These are phyloP conservation scores for Euclidium syriacum DNA, from an alignment of 345 rosid genomes.

Conservation along the genomic window DNA sequence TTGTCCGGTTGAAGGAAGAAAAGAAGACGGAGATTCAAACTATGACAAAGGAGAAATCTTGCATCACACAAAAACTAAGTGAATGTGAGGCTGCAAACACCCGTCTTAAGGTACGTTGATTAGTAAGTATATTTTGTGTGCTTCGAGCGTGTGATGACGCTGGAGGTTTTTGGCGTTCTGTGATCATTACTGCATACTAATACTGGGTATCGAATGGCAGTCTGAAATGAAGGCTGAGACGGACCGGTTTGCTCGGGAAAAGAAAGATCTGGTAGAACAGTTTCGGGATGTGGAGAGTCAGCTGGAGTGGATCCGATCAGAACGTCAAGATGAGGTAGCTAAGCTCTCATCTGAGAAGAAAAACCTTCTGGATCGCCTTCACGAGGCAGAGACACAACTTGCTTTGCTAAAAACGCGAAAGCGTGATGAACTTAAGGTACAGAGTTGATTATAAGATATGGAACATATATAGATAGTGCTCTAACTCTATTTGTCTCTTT, in stretches of 20 bases:
- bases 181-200: background rate
- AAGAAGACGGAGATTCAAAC: slow-evolving; percentile 58
- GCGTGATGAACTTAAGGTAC: slow-evolving; percentile 95
- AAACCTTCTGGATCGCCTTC: slow-evolving; percentile 84
- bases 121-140: slow-evolving; percentile 18
- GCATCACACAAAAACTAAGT: slow-evolving; percentile 55
- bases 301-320: slow-evolving; percentile 96
- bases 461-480: background rate
- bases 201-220: slow-evolving; percentile 45
- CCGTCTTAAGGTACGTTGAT: slow-evolving; percentile 70
- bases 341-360: slow-evolving; percentile 76
- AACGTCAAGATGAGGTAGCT: slow-evolving; percentile 74
- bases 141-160: background rate
- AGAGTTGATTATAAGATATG: background rate
- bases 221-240: slow-evolving; percentile 84
- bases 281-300: slow-evolving; percentile 86
- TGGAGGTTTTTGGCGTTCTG: slow-evolving; percentile 6
- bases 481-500: slow-evolving; percentile 9
- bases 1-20: slow-evolving; percentile 62
- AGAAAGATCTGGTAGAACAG: slow-evolving; percentile 81
- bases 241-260: slow-evolving; percentile 80
- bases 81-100: slow-evolving; percentile 70
- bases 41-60: slow-evolving; percentile 64
- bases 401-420: slow-evolving; percentile 82
- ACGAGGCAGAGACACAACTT: slow-evolving; percentile 87